These are phyloP conservation scores for Theobroma cacao DNA, from an alignment of 345 rosid genomes.

Conservation along the genomic window DNA sequence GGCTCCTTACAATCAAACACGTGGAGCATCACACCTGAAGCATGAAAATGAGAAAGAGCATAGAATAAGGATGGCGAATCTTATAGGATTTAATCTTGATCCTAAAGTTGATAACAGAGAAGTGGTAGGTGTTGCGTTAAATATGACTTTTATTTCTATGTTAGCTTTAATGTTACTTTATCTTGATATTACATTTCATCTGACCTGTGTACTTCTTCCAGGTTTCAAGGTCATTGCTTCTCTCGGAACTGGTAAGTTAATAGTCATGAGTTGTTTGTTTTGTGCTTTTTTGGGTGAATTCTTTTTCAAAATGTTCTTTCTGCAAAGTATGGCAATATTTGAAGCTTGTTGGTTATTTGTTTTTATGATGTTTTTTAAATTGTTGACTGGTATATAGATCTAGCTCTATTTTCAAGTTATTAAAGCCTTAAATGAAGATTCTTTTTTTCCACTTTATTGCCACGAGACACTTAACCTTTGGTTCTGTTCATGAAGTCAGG, in stretches of 20 bases:
- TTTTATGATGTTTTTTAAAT: neutral
- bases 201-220: neutral
- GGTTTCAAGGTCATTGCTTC: constrained; percentile 60
- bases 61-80: constrained; percentile 87
- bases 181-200: neutral
- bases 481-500: neutral
- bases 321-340: neutral
- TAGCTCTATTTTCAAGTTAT: neutral
- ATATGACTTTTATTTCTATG: neutral
- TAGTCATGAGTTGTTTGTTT: neutral
- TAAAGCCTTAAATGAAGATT: neutral
- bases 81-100: constrained; percentile 91
- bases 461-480: neutral
- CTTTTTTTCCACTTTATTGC: neutral
- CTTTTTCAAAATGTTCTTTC: neutral
- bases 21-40: constrained; percentile 70
- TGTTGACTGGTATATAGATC: neutral
- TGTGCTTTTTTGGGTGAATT: neutral
- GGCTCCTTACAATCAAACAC: constrained; percentile 62
- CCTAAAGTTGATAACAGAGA: constrained; percentile 83
- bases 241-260: constrained; percentile 79
- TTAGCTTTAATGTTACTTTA: neutral
- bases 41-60: constrained; percentile 91
- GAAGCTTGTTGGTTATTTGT: neutral
- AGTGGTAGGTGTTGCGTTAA: constrained; percentile 41